Percentiles rank a stretch among this genome's conserved stretches.
Conservation (phyloP, 768 basidiomycete species). For the Mycena chlorophos region DNA sequence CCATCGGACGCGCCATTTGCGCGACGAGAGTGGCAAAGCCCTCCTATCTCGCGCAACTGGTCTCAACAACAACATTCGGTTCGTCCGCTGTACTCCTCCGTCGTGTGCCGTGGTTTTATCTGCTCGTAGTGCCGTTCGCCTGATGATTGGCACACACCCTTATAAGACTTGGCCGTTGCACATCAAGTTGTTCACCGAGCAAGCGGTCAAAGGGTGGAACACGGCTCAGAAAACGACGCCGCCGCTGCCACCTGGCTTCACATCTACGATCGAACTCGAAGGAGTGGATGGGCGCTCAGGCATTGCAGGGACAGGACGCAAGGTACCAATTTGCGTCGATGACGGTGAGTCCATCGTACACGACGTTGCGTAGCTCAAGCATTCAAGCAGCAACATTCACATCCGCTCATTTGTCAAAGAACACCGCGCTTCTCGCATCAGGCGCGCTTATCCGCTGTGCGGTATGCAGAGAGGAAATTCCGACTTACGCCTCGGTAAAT, state of each 20-base stretch:
- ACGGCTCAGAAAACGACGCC: constrained; percentile 26
- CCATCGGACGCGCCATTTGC: constrained; percentile 64
- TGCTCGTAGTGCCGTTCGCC: constrained; percentile 51
- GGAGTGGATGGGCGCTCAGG: constrained; percentile 71
- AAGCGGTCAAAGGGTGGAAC: constrained; percentile 59
- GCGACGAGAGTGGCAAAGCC: constrained; percentile 41
- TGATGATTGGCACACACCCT: constrained; percentile 65
- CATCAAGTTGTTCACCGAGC: constrained; percentile 70
- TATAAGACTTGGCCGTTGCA: constrained; percentile 74
- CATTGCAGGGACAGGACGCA: constrained; percentile 51
- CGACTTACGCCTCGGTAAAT: constrained; percentile 44
- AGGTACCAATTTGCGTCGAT: constrained; percentile 54
- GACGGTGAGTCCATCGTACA: constrained; percentile 47
- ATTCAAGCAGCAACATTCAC: constrained; percentile 48
- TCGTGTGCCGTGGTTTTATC: constrained; percentile 5
- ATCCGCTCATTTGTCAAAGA: constrained; percentile 48
- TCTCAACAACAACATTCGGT: constrained; percentile 51
- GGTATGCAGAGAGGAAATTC: constrained; percentile 45
- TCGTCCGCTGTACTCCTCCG: constrained; percentile 22
- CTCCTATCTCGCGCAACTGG: constrained; percentile 39
- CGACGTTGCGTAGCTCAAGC: constrained; percentile 4
- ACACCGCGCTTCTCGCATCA: constrained; percentile 41
- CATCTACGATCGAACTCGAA: constrained; percentile 55
- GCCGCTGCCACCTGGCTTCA: constrained; percentile 55
- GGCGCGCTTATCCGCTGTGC: constrained; percentile 41